Percentiles rank a stretch among this genome's conserved stretches.
Evolutionary conservation across 768 basidiomycete genomes (phyloP).

Genomic region (Agaricus subrufescens): DNA sequence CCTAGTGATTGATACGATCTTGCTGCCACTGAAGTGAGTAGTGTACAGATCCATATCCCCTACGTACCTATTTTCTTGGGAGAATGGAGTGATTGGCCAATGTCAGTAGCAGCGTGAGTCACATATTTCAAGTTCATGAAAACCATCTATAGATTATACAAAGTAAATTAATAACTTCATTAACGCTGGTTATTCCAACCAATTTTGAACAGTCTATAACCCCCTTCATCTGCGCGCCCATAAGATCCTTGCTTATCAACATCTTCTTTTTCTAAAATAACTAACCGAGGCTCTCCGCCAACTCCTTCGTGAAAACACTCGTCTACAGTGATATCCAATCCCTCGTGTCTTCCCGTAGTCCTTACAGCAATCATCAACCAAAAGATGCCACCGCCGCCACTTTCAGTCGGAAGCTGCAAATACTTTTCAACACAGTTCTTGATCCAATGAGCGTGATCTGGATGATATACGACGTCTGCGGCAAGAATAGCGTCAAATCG

Average conservation of each 20-base stretch:
- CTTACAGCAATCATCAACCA: conserved; percentile 73
- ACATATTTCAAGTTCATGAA: background rate
- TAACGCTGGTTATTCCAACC: conserved; percentile 41
- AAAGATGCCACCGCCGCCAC: conserved; percentile 44
- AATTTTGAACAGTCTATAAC: conserved; percentile 67
- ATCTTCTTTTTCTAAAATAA: conserved; percentile 42
- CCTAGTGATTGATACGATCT: no score
- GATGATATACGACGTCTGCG: conserved; percentile 77
- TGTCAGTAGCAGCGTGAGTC: no score
- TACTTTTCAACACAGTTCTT: conserved; percentile 51
- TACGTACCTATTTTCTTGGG: no score
- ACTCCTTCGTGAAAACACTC: conserved; percentile 37
- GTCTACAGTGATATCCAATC: conserved; percentile 52
- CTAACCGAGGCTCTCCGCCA: conserved; percentile 25
- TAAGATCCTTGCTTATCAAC: conserved; percentile 47
- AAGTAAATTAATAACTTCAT: background rate
- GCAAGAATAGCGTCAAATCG: conserved; percentile 70
- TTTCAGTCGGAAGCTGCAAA: conserved; percentile 28
- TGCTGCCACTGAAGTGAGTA: no score
- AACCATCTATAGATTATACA: background rate
- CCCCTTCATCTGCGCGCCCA: conserved; percentile 65
- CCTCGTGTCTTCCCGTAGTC: conserved; percentile 58
- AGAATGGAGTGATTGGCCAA: no score
- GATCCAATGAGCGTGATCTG: conserved; percentile 67
- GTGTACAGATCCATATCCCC: no score